These are phyloP conservation scores for Actinomortierella ambigua DNA, from an alignment of 371 early-diverging fungal species.

Conservation along the genomic window DNA sequence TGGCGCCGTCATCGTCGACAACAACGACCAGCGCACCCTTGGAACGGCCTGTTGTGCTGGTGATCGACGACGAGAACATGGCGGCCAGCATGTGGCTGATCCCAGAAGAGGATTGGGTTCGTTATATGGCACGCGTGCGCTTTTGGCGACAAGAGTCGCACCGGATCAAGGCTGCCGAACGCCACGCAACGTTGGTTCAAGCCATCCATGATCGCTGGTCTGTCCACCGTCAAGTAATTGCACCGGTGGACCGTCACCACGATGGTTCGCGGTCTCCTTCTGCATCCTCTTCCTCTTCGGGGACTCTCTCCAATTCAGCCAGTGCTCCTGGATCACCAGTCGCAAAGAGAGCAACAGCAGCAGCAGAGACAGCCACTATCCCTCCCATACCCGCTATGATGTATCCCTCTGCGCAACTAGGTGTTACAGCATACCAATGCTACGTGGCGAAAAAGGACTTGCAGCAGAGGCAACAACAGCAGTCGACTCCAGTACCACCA, in stretches of 20 bases:
- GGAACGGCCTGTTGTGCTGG: slow-evolving; percentile 32
- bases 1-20: background rate
- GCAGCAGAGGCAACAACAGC: background rate
- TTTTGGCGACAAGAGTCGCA: slow-evolving; percentile 43
- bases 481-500: slow-evolving; percentile 5
- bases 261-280: background rate
- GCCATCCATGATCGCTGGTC: slow-evolving; percentile 31
- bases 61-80: slow-evolving; percentile 1
- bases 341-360: background rate
- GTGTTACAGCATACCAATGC: background rate
- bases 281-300: slow-evolving; percentile 16
- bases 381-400: slow-evolving; percentile 8
- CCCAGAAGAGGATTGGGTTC: slow-evolving; percentile 25
- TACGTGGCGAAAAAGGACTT: too few relatives aligned
- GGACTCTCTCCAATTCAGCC: slow-evolving; percentile 7
- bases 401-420: background rate
- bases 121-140: slow-evolving; percentile 20
- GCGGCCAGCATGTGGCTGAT: slow-evolving; percentile 25
- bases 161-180: slow-evolving; percentile 23
- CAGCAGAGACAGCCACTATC: slow-evolving; percentile 3
- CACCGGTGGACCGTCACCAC: background rate
- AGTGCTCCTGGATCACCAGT: slow-evolving; percentile 5
- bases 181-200: slow-evolving; percentile 16
- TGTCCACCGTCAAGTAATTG: background rate
- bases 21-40: slow-evolving; percentile 3